Conservation (phyloP, 139 green algal species). For the Raphidocelis subcapitata region DNA sequence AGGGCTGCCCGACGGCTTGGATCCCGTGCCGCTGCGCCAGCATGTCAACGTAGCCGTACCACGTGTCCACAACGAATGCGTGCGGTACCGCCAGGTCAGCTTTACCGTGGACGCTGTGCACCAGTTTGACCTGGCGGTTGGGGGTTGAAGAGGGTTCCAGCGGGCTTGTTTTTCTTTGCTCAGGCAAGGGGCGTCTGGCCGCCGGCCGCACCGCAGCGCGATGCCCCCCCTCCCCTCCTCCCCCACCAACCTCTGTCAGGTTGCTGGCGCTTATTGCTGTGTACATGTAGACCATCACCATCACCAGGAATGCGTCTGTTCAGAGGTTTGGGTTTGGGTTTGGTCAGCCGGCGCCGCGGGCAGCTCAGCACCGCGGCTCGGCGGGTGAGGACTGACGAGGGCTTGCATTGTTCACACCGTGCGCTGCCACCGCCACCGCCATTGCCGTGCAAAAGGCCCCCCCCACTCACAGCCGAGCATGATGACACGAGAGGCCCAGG, state of each 20-base stretch:
- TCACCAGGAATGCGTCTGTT: conserved; percentile 17
- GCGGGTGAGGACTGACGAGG: no score
- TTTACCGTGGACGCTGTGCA: conserved; percentile 9
- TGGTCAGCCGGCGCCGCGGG: no score
- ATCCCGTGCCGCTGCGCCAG: conserved; percentile 1
- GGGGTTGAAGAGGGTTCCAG: background rate
- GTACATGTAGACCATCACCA: conserved; percentile 27
- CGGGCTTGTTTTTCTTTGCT: background rate
- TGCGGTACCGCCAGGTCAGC: background rate
- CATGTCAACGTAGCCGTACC: background rate
- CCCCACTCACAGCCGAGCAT: no score
- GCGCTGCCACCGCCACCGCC: no score
- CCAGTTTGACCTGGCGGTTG: no score
- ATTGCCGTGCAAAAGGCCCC: no score
- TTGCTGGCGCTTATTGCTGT: conserved; percentile 12
- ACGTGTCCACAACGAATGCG: background rate
- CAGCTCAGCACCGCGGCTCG: no score
- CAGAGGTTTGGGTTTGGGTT: no score
- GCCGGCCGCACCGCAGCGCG: background rate
- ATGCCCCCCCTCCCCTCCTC: background rate
- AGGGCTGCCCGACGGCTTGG: background rate
- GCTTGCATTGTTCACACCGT: no score
- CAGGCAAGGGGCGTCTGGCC: background rate
- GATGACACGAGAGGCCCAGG: no score
- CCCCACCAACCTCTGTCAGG: background rate